These are phyloP conservation scores for Acephala macrosclerotiorum DNA, from an alignment of 2,329 filamentous ascomycete species.

Conservation along the genomic window DNA sequence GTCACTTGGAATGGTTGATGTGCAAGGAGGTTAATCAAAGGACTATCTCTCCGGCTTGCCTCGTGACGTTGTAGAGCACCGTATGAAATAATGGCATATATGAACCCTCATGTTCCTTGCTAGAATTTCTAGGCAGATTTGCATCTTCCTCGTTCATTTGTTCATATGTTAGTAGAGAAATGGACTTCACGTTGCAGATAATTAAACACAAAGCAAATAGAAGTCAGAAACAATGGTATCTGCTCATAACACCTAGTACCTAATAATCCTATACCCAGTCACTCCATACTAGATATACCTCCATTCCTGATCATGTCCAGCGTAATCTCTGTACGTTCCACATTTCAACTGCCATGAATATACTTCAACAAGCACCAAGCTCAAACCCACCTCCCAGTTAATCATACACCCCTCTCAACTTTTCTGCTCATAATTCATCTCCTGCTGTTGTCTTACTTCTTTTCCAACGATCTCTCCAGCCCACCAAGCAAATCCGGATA, in stretches of 20 bases:
- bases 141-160: too few species aligned
- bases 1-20: too few species aligned
- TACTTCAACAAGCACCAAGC: neutral
- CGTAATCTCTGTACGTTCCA: neutral
- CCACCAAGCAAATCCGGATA: slow-evolving; percentile 40
- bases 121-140: too few species aligned
- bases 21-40: too few species aligned
- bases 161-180: too few species aligned
- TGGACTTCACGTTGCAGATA: neutral
- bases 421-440: neutral
- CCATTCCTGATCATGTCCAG: neutral
- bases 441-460: neutral
- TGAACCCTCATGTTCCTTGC: too few species aligned
- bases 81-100: too few species aligned
- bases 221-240: neutral
- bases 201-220: neutral
- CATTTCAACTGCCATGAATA: neutral
- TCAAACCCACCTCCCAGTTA: neutral
- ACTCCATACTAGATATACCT: neutral
- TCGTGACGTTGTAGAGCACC: too few species aligned
- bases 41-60: too few species aligned
- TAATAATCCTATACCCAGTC: neutral
- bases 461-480: slow-evolving; percentile 38
- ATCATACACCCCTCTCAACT: neutral
- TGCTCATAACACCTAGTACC: neutral